Conservation (phyloP, 2,329 filamentous ascomycete genomes). For the Xylaria sp. region DNA sequence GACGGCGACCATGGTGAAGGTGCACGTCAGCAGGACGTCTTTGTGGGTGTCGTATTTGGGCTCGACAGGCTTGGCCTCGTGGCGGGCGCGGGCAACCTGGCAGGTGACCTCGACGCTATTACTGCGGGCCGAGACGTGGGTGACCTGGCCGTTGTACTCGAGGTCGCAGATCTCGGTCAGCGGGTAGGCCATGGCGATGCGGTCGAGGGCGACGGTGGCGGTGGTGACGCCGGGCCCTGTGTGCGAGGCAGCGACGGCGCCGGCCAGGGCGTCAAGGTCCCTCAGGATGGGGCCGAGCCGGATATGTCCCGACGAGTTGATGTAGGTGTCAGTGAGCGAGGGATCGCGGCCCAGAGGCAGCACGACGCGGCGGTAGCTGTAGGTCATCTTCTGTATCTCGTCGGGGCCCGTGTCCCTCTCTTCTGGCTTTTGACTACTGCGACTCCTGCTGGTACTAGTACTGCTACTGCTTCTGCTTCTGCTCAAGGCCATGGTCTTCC, state of each 20-base stretch:
- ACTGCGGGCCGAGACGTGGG: conserved; percentile 77
- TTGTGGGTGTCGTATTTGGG: conserved; percentile 51
- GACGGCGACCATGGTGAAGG: conserved; percentile 81
- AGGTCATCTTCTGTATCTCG: conserved; percentile 77
- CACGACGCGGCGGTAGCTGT: conserved; percentile 76
- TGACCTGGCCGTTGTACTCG: conserved; percentile 71
- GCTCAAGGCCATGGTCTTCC: conserved; percentile 44
- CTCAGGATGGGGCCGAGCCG: conserved; percentile 79
- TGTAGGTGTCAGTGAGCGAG: conserved; percentile 81
- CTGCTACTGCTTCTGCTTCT: too few species aligned
- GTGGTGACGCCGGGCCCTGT: conserved; percentile 65
- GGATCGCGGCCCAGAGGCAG: conserved; percentile 78
- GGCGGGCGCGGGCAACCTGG: conserved; percentile 75
- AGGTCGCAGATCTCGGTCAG: conserved; percentile 82
- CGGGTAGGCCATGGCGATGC: conserved; percentile 72
- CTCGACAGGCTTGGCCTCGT: conserved; percentile 64
- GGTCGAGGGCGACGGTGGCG: conserved; percentile 62
- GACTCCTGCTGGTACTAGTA: too few species aligned
- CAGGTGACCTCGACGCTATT: conserved; percentile 80
- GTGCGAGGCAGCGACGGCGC: conserved; percentile 79
- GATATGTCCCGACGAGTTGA: conserved; percentile 80
- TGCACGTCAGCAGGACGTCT: conserved; percentile 59
- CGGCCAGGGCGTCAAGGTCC: conserved; percentile 82
- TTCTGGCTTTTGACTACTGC: conserved; percentile 34
- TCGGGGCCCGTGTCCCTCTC: conserved; percentile 71